Evolutionary conservation across 345 rosid genomes (phyloP).

Genomic region (Camelina laxa): DNA sequence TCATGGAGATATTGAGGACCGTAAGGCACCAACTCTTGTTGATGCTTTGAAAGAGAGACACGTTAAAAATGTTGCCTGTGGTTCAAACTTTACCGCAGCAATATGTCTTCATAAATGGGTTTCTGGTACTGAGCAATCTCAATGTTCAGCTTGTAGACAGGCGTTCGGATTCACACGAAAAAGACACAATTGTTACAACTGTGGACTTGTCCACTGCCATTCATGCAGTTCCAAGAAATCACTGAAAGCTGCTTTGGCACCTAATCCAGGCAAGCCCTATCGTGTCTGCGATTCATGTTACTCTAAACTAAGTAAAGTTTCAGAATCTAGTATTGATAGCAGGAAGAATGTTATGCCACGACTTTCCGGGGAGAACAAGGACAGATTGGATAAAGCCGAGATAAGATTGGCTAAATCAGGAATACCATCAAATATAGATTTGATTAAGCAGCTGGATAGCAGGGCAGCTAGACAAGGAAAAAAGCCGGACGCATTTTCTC

Average conservation of each 20-base stretch:
- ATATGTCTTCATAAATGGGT: slow-evolving; percentile 97
- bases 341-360: slow-evolving; percentile 76
- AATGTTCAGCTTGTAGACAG: slow-evolving; percentile 90
- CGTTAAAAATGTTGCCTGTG: slow-evolving; percentile 83
- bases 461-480: slow-evolving; percentile 94
- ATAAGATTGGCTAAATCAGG: slow-evolving; percentile 72
- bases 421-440: slow-evolving; percentile 76
- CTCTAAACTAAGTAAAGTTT: slow-evolving; percentile 69
- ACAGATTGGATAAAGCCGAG: slow-evolving; percentile 85
- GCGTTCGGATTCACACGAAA: slow-evolving; percentile 94
- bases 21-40: slow-evolving; percentile 74
- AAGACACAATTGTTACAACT: slow-evolving; percentile 93
- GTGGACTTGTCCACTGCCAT: slow-evolving; percentile 98
- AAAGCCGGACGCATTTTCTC: slow-evolving; percentile 74
- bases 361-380: slow-evolving; percentile 90
- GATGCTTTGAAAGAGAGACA: slow-evolving; percentile 89
- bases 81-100: slow-evolving; percentile 84
- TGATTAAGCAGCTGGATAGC: slow-evolving; percentile 91
- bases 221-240: slow-evolving; percentile 93
- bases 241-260: slow-evolving; percentile 78
- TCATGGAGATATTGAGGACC: slow-evolving; percentile 90
- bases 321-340: slow-evolving; percentile 62
- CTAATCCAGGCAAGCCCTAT: slow-evolving; percentile 84
- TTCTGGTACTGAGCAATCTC: slow-evolving; percentile 88
- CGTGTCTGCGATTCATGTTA: slow-evolving; percentile 95